Base-by-base conservation (phyloP, 2,329 filamentous ascomycete species). In the Plectosphaerella plurivora region DNA sequence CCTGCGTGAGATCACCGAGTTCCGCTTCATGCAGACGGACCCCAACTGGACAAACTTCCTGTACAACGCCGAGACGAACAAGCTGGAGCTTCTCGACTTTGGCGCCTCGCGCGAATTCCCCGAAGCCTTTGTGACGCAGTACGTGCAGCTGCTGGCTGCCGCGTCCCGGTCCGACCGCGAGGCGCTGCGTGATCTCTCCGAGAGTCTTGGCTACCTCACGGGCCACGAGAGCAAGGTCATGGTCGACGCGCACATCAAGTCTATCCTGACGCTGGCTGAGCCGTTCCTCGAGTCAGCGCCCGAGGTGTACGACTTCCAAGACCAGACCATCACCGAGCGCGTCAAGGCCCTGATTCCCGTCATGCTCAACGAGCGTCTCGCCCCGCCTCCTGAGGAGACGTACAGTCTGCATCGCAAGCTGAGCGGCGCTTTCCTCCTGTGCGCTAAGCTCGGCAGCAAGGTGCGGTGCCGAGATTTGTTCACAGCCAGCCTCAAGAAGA, bases 41-140 rank as follows among this genome's bases (percentile, higher is more conserved):
- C 94, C 94, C 41, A 99, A 99, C 76, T 99, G 94, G 94, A 97
- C 93, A 35, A 99, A 99, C 71, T 99, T 99, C 69, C 78, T 97
- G 18, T 99, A 91, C 77, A 94, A 97, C 62, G 75, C 84, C 1
- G 61, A 74, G 18, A 83, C 79, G 4, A 75, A 84, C 61, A 88
- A 84, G 64, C 85, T 99, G 14, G 92, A 96, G 69, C 82, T 99
- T 1, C 84, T 99, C 50, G 95, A 99, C 71, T 99, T 99, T 69
- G 94, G 94, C 54, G 94, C 94, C 36, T 91, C 88, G 18, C 81
- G 94, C 61, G 93, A 91, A 59, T 99, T 86, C 65, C 91, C 92
- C 0, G 79, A 83, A 39, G 73, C 81, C 14, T 99, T 99, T 63
- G 86, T 97, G 52, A 73, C 78, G 2, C 84, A 83, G 15, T 99